Conservation (phyloP, 1,284 basidiomycete species). For the Pseudomicrostroma phylloplanum region DNA sequence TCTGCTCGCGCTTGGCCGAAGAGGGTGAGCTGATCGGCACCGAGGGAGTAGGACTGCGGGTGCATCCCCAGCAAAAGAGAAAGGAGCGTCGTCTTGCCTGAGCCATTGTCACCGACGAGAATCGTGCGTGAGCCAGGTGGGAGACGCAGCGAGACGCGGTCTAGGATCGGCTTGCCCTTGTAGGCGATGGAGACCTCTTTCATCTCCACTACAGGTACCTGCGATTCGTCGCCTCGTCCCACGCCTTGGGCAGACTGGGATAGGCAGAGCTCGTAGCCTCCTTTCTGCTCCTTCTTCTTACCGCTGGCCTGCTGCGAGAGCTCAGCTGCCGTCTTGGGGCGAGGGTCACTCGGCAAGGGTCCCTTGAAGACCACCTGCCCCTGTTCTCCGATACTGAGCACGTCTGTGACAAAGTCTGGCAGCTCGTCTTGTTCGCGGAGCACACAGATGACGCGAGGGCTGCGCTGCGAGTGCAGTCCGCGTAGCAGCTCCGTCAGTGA, state of each 20-base stretch:
- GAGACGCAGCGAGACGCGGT: conserved; percentile 34
- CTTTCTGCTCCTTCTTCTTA: conserved; percentile 1
- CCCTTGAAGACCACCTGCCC: conserved; percentile 52
- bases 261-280: conserved; percentile 18
- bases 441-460: conserved; percentile 65
- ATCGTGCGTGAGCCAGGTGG: conserved; percentile 26
- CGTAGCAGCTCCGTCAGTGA: conserved; percentile 53
- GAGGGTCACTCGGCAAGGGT: not conserved
- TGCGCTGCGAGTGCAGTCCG: conserved; percentile 56
- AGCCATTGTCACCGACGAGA: conserved; percentile 54
- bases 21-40: conserved; percentile 31
- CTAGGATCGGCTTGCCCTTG: conserved; percentile 58
- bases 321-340: not conserved
- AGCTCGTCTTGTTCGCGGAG: conserved; percentile 72
- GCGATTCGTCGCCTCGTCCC: conserved; percentile 18
- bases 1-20: conserved; percentile 36
- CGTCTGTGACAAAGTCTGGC: conserved; percentile 74
- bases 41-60: conserved; percentile 73
- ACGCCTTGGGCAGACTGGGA: conserved; percentile 5
- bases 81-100: conserved; percentile 92
- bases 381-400: conserved; percentile 59
- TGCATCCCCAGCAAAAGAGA: conserved; percentile 87
- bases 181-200: conserved; percentile 68
- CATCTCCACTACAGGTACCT: conserved; percentile 60
- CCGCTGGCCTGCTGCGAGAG: not conserved